A percentile compares a stretch with the other conserved stretches of the same genome.
phyloP scores from a whole-genome alignment of 257 asterid genomes.

The Lithospermum erythrorhizon region DNA sequence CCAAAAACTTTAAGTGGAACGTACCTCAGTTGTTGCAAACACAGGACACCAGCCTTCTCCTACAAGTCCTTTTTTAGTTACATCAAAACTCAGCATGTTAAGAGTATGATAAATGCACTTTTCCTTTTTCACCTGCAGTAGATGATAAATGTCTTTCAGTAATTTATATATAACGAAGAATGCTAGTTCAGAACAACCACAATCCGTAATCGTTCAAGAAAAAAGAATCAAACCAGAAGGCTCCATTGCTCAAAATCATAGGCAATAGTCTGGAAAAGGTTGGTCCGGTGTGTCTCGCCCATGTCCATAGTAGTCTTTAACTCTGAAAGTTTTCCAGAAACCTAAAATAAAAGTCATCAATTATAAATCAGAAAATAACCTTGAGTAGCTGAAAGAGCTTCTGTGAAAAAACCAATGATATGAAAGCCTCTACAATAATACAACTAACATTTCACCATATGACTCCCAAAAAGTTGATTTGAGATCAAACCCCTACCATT shows the following conservation, averaged over 20 bases:
- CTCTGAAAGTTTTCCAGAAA: slow-evolving; percentile 51
- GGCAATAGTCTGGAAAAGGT: slow-evolving; percentile 35
- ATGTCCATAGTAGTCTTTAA: slow-evolving; percentile 45
- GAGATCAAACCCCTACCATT: neutral
- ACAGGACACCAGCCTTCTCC: slow-evolving; percentile 77
- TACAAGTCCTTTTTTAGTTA: slow-evolving; percentile 54
- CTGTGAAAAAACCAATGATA: neutral
- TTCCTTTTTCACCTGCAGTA: slow-evolving; percentile 45
- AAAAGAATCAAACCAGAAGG: slow-evolving; percentile 34
- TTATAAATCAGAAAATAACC: slow-evolving; percentile 7
- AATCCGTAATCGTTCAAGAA: neutral
- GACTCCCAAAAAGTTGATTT: too few relatives aligned
- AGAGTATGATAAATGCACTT: slow-evolving; percentile 39
- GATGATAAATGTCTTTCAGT: slow-evolving; percentile 8
- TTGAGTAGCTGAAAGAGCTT: neutral
- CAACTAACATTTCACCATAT: too few relatives aligned
- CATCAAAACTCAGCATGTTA: slow-evolving; percentile 55
- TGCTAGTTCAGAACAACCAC: neutral
- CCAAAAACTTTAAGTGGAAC: neutral
- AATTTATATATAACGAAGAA: neutral
- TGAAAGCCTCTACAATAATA: too few relatives aligned
- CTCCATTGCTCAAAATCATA: slow-evolving; percentile 48
- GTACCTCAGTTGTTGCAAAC: slow-evolving; percentile 44
- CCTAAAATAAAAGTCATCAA: slow-evolving; percentile 23
- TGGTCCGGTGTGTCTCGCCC: slow-evolving; percentile 35